These are phyloP conservation scores for Fusarium acutatum DNA, from an alignment of 2,329 filamentous ascomycete species.

Conservation along the genomic window DNA sequence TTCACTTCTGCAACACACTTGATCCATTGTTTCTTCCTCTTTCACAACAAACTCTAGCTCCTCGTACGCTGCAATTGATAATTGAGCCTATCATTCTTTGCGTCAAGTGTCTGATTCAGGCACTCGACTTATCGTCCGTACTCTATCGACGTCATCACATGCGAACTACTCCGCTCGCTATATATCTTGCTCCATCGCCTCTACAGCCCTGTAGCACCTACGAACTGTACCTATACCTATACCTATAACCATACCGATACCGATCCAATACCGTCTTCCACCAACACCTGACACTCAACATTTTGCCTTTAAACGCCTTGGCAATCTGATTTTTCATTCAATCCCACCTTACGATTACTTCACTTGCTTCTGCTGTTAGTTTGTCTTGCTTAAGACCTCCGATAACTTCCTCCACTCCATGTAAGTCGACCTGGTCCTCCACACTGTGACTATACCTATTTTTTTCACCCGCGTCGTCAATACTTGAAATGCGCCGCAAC, in stretches of 20 bases:
- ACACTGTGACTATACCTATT: slow-evolving; percentile 15
- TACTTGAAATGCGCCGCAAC: slow-evolving; percentile 37
- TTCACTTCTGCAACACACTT: slow-evolving; percentile 20
- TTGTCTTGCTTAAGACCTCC: neutral
- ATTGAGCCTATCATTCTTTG: slow-evolving; percentile 4
- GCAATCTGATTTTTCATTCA: slow-evolving; percentile 28
- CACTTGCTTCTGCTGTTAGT: slow-evolving; percentile 29
- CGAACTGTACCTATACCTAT: neutral
- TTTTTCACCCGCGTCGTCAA: slow-evolving; percentile 24
- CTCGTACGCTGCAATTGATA: slow-evolving; percentile 21
- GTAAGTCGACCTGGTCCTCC: slow-evolving; percentile 13
- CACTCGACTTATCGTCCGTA: neutral
- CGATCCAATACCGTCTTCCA: slow-evolving; percentile 24
- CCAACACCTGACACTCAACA: slow-evolving; percentile 25
- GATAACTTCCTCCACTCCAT: neutral
- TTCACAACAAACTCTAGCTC: slow-evolving; percentile 25
- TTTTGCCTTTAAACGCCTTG: slow-evolving; percentile 38
- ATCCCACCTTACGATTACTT: slow-evolving; percentile 9
- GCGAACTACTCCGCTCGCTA: slow-evolving; percentile 16
- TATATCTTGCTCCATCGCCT: neutral
- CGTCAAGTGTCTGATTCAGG: neutral
- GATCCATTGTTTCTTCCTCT: slow-evolving; percentile 22
- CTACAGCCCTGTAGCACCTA: neutral
- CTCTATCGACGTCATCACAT: slow-evolving; percentile 31
- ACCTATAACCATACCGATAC: slow-evolving; percentile 9